These are phyloP conservation scores for Lactuca saligna DNA, from an alignment of 129 eudicot species.

Conservation along the genomic window DNA sequence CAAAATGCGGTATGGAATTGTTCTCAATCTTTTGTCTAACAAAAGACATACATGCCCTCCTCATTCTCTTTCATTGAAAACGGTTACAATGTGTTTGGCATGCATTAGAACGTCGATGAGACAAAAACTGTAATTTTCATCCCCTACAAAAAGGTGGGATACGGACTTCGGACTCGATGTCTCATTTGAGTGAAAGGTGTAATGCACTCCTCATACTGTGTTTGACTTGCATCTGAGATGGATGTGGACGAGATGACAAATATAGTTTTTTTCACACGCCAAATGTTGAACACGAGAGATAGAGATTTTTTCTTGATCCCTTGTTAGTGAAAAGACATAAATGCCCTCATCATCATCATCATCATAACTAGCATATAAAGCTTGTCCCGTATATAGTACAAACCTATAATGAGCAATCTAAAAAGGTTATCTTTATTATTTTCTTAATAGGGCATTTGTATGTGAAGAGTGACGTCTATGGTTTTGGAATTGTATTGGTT, in stretches of 20 bases:
- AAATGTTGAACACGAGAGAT: not conserved
- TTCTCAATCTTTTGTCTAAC: not conserved
- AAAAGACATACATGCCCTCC: not conserved
- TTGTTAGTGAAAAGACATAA: not conserved
- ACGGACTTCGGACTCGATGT: not conserved
- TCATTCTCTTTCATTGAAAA: not conserved
- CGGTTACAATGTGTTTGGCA: not conserved
- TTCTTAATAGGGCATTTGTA: constrained; percentile 41
- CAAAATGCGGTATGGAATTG: not conserved
- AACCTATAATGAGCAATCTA: not conserved
- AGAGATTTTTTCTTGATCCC: not conserved
- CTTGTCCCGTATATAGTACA: not conserved
- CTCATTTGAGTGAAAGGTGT: no score
- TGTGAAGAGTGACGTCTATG: constrained; percentile 49
- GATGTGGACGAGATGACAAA: not conserved
- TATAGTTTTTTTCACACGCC: no score
- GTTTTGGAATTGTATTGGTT: constrained; percentile 46
- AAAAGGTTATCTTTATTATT: not conserved
- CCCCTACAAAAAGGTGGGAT: not conserved
- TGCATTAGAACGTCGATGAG: not conserved
- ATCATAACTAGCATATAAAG: not conserved
- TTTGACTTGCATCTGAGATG: not conserved
- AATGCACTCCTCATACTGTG: no score
- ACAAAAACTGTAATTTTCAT: no score
- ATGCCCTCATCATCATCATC: not conserved